phyloP scores from a whole-genome alignment of 2,329 filamentous ascomycete species.

The Phyllosticta ampelicida region DNA sequence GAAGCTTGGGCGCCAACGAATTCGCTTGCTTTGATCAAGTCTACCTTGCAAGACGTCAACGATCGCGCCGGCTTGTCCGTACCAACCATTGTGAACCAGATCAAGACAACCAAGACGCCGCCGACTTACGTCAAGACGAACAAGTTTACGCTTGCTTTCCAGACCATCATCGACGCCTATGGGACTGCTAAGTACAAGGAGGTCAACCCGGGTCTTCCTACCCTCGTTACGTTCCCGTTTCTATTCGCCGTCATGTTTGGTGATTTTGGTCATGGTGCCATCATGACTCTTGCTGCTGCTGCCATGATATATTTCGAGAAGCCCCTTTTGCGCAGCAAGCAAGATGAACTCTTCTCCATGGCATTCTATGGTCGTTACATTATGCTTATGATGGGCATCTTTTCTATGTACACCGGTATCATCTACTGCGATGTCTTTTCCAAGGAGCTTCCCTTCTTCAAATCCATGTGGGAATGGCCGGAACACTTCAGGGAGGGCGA shows the following conservation, averaged over 20 bases:
- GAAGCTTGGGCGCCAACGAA: constrained; percentile 97
- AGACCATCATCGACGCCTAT: constrained; percentile 98
- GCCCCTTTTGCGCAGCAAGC: constrained; percentile 69
- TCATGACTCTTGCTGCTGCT: constrained; percentile 73
- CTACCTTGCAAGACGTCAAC: constrained; percentile 91
- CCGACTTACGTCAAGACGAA: constrained; percentile 97
- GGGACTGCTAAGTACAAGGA: constrained; percentile 96
- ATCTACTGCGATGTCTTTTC: constrained; percentile 99
- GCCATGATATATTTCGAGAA: constrained; percentile 98
- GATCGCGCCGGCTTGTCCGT: constrained; percentile 93
- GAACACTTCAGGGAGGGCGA: constrained; percentile 54
- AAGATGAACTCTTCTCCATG: constrained; percentile 96
- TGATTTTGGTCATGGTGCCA: constrained; percentile 84
- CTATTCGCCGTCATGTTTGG: constrained; percentile 99
- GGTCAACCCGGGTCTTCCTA: constrained; percentile 89
- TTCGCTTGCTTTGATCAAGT: constrained; percentile 77
- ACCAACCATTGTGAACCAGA: constrained; percentile 96
- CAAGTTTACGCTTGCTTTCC: constrained; percentile 95
- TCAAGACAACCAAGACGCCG: constrained; percentile 92
- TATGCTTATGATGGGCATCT: constrained; percentile 93
- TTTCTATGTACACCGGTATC: constrained; percentile 92
- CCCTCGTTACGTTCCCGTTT: constrained; percentile 98
- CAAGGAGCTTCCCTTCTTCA: constrained; percentile 78
- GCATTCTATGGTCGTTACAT: constrained; percentile 98
- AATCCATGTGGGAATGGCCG: constrained; percentile 83